Conservation (phyloP, 257 asterid species). For the Ajuga chamaepitys region DNA sequence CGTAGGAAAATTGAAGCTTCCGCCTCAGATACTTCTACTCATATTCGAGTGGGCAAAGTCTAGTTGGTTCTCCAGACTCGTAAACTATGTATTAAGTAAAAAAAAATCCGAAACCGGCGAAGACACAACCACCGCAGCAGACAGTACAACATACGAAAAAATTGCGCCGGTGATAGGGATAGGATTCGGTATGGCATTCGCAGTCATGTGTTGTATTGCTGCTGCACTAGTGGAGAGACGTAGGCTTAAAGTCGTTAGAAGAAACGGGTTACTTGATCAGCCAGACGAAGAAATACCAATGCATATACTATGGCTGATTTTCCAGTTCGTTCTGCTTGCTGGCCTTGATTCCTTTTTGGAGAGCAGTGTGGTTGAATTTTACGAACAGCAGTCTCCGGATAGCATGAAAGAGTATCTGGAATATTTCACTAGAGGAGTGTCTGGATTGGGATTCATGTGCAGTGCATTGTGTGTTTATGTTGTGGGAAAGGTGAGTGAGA, state of each 20-base stretch:
- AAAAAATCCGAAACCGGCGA: no score
- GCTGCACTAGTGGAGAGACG: conserved; percentile 42
- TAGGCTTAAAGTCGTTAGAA: conserved; percentile 27
- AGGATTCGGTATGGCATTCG: conserved; percentile 29
- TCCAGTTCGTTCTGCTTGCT: conserved; percentile 42
- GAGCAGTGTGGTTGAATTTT: conserved; percentile 21
- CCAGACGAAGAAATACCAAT: conserved; percentile 30
- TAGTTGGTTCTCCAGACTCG: not conserved
- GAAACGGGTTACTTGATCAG: conserved; percentile 22
- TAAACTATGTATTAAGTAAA: no score
- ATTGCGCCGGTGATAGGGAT: not conserved
- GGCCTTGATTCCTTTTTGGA: conserved; percentile 32
- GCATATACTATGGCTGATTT: conserved; percentile 37
- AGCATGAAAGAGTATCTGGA: conserved; percentile 22
- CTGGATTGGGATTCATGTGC: conserved; percentile 40
- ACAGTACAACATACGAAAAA: not conserved
- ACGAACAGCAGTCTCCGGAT: conserved; percentile 18
- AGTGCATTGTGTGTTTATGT: conserved; percentile 34
- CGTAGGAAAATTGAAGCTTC: conserved; percentile 16
- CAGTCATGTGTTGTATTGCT: conserved; percentile 40
- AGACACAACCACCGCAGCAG: no score
- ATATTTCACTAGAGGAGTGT: conserved; percentile 13
- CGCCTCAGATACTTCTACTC: conserved; percentile 16
- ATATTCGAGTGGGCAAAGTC: not conserved
- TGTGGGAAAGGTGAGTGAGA: conserved; percentile 42